phyloP scores from a whole-genome alignment of 2,329 filamentous ascomycete genomes.

The Pyricularia sp. region DNA sequence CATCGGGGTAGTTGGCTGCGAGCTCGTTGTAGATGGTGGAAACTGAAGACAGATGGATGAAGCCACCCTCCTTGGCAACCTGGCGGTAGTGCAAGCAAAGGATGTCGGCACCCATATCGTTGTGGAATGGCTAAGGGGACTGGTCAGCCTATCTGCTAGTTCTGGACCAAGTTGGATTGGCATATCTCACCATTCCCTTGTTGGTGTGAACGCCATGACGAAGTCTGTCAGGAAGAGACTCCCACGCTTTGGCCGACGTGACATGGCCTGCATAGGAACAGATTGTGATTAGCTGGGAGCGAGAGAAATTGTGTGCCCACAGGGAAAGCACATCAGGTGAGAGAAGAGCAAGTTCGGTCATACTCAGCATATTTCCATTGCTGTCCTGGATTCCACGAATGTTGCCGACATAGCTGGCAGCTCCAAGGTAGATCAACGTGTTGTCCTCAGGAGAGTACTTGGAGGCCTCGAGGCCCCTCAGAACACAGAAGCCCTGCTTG shows the following conservation, averaged over 20 bases:
- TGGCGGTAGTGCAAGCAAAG: constrained; percentile 37
- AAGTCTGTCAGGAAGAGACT: constrained; percentile 26
- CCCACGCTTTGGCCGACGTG: constrained; percentile 35
- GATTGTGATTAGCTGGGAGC: neutral
- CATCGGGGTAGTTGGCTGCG: constrained; percentile 22
- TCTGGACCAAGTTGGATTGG: neutral
- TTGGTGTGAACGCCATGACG: constrained; percentile 43
- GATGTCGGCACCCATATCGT: constrained; percentile 41
- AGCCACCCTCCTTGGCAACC: constrained; percentile 31
- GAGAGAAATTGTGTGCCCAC: neutral
- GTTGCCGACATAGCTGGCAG: constrained; percentile 46
- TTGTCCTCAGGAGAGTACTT: constrained; percentile 43
- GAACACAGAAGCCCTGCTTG: constrained; percentile 40
- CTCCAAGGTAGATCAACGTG: constrained; percentile 43
- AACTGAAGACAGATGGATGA: constrained; percentile 33
- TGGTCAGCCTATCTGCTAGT: neutral
- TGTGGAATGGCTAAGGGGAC: constrained; percentile 34
- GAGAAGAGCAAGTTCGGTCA: constrained; percentile 10
- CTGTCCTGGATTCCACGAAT: constrained; percentile 40
- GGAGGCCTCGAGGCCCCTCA: constrained; percentile 41
- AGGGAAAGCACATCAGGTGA: neutral
- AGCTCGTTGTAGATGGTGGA: constrained; percentile 34
- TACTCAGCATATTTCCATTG: constrained; percentile 38
- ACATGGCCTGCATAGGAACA: constrained; percentile 29
- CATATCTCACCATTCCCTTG: constrained; percentile 26